Evolutionary conservation across 2,329 filamentous ascomycete species (phyloP), one percentile per base, ranked within the genome.

Genomic region (Magnaporthales sp.): DNA sequence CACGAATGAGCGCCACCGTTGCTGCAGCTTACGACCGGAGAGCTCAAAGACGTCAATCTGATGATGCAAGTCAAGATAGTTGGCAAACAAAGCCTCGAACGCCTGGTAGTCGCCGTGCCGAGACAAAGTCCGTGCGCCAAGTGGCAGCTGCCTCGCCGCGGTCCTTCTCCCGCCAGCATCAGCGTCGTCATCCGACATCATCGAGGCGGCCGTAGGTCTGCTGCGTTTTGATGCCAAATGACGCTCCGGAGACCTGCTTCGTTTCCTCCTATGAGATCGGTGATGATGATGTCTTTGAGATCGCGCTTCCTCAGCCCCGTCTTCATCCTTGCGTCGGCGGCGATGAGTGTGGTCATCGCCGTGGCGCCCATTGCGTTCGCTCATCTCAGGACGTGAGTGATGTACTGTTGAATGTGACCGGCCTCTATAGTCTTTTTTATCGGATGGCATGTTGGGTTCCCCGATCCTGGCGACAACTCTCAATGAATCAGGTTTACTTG

Each of bases 1-100:
- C 13, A 94, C 76, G 73, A 98, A 99, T 75, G 92, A 94, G 83
- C 97, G 97, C 93, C 94, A 99, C 66, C 94, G 82, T 1, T 93
- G 93, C 70, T 84, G 89, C 0, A 88, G 78, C 75, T 97, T 93
- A n/a, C 85, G 84, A 69, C 92, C 89, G 67, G 87, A 84, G 70
- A 98, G 81, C 10, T 86, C 83, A 22, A 88, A 82, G 1, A 96
- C 79, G 66, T 89, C 79, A 56, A 91, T 83, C 54, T 87, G 83
- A 78, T 97, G 97, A 77, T 98, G 94, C 38, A 97, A 85, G 71
- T 93, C 91, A 29, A 98, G 83, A 72, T 97, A 98, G 63, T 91
- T 86, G 19, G 89, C 91, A 69, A 97, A 91, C 68, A 97, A 80
- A 0, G 90, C 85, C 68, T 84, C 83, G 73, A 92, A 93, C 0